Evolutionary conservation across 1,284 basidiomycete species (phyloP), one percentile per base, ranked within the genome.

Genomic region (Inonotus hispidus): DNA sequence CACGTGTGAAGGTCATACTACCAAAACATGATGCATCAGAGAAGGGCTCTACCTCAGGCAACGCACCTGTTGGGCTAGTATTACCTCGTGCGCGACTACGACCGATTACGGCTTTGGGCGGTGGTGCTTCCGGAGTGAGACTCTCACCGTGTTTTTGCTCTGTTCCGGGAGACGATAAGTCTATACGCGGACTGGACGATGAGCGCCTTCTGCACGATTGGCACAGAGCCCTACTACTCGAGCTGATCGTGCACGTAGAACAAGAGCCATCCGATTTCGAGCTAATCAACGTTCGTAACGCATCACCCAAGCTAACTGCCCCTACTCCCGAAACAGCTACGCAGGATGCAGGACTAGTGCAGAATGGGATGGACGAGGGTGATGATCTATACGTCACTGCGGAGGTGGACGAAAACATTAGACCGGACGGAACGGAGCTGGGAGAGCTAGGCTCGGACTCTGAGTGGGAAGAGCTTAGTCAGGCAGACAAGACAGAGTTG

Each of bases 401-500:
- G 10, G 52, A 59, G 3, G 14, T 45, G 2, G 58, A 53, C 4
- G 49, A 16, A 19, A 29, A 56, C 5, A 1, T 56, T 4, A 21
- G 41, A 16, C 11, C 11, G 19, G 4, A 43, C 3, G 41, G 16
- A n/a, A 45, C 3, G 19, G 29, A 49, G 19, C 23, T 45, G 11
- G 23, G 21, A n/a, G 27, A 8, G 14, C 16, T 14, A 14, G n/a
- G 35, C 10, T 39, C 37, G 19, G 50, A 53, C 29, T 56, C 50
- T 16, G 60, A 50, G 19, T 62, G 60, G 60, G 60, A 62, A 29
- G 56, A 62, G 43, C 29, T 62, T 1, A 58, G 56, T 38, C 47
- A 50, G 21, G 29, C 46, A 6, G 55, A 62, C 27, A 53, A 61
- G 46, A 62, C 45, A 7, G 60, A 62, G 39, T 27, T 37, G 38